Evolutionary conservation across 257 asterid species (phyloP).

Genomic region (Rhazya stricta): DNA sequence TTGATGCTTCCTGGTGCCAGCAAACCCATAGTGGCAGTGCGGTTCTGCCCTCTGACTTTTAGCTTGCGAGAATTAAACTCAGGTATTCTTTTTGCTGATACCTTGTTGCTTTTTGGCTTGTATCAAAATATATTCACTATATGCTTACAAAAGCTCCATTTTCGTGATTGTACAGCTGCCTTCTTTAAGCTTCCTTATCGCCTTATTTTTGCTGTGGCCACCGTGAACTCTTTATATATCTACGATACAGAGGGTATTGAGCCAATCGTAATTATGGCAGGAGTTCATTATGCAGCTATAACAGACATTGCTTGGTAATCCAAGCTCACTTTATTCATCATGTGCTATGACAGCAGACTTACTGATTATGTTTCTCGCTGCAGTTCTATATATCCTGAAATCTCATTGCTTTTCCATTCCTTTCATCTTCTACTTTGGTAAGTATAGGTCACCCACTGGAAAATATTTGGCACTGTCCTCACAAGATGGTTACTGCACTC

Average conservation of each 20-base stretch:
- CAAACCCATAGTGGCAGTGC: conserved; percentile 92
- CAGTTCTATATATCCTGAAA: background rate
- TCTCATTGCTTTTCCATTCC: background rate
- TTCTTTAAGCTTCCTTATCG: conserved; percentile 86
- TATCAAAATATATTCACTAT: background rate
- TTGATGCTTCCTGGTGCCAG: conserved; percentile 96
- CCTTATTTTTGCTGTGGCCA: conserved; percentile 87
- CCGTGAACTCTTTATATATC: conserved; percentile 78
- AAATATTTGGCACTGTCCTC: conserved; percentile 73
- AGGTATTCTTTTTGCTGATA: conserved; percentile 35
- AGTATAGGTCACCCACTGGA: conserved; percentile 72
- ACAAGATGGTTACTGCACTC: conserved; percentile 97
- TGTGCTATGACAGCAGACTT: background rate
- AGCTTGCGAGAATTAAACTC: conserved; percentile 56
- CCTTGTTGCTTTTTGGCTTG: conserved; percentile 1
- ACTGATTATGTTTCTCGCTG: background rate
- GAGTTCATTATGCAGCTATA: conserved; percentile 90
- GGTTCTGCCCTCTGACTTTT: conserved; percentile 79
- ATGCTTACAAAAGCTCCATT: conserved; percentile 20
- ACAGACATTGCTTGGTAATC: conserved; percentile 94
- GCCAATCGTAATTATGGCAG: conserved; percentile 79
- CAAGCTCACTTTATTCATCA: background rate
- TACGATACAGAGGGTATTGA: conserved; percentile 89
- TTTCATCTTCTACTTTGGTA: background rate
- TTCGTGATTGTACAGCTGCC: conserved; percentile 43